Evolutionary conservation across 1,284 basidiomycete species (phyloP), one percentile per base, ranked within the genome.

Genomic region (Irpex sp.): DNA sequence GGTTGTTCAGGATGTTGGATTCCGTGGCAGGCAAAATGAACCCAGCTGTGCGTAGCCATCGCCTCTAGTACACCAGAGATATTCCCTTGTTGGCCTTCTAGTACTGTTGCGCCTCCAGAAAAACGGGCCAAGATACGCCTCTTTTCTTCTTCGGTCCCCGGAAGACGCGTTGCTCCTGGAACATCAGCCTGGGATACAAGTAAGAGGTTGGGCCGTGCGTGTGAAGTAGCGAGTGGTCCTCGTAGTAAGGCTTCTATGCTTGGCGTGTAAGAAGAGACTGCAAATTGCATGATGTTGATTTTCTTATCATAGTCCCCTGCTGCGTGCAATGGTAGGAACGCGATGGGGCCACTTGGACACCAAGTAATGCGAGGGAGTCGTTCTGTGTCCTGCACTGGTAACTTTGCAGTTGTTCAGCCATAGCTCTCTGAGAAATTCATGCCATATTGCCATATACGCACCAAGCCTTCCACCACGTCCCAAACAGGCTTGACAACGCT

Each of bases 1-100:
- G 77, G 74, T 1, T 64, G n/a, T 0, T 61, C 13, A 3, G 37
- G 4, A 8, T 68, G 43, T 5, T 55, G 59, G 3, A 39, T 61
- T 6, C 58, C 69, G 3, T 69, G 68, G 39, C 68, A 73, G 1
- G 70, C 67, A 1, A 77, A 58, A 56, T 77, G 73, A 0, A 69
- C 64, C 69, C 74, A 75, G 2, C 62, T 63, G 5, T 69, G 68
- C 50, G 69, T 59, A 49, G 66, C 63, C 58, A 74, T 58, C 8
- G 61, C 63, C 7, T 54, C n/a, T n/a, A 46, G n/a, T n/a, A 46
- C 43, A 11, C 13, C n/a, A 46, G 3, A 11, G n/a, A 46, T n/a
- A n/a, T 11, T 46, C 43, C 13, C 43, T 46, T 46, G 13, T 11
- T 46, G 43, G 13, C 43, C 43, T 11, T 11, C 43, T 15, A 46